phyloP scores from a whole-genome alignment of 805 yeast species.

The Candida ponderosae region DNA sequence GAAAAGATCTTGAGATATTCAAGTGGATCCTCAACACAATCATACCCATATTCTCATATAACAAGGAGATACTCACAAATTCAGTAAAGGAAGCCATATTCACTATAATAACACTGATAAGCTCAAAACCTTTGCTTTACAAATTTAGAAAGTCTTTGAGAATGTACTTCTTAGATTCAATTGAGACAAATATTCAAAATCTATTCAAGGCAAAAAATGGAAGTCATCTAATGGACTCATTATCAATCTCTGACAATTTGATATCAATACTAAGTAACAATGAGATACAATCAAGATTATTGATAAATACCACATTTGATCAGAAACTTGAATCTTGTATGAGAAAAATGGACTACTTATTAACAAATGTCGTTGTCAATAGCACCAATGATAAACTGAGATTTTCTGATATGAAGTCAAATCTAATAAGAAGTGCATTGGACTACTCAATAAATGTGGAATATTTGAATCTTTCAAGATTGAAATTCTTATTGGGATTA shows the following conservation, averaged over 20 bases:
- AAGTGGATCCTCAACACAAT: conserved; percentile 15
- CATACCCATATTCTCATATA: conserved; percentile 9
- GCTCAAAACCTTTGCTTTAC: conserved; percentile 13
- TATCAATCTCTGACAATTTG: conserved; percentile 12
- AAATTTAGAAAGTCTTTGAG: conserved; percentile 13
- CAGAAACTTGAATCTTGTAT: conserved; percentile 15
- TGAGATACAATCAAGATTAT: conserved; percentile 13
- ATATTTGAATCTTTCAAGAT: conserved; percentile 5
- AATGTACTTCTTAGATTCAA: conserved; percentile 5
- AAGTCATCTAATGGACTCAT: conserved; percentile 5
- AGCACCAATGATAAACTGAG: conserved; percentile 1
- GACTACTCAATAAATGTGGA: conserved; percentile 12
- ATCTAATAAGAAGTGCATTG: conserved; percentile 10
- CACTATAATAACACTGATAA: conserved; percentile 12
- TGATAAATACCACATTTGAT: conserved; percentile 15
- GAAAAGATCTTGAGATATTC: conserved; percentile 4
- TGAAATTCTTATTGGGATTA: conserved; percentile 7
- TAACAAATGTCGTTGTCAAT: conserved; percentile 3
- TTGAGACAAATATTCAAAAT: conserved; percentile 7
- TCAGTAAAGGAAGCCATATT: conserved; percentile 14
- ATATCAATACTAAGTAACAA: conserved; percentile 15
- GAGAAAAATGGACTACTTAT: conserved; percentile 14
- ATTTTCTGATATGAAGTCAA: conserved; percentile 14
- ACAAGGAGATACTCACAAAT: conserved; percentile 7
- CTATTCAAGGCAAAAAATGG: conserved; percentile 9